Percentiles rank a stretch among this genome's conserved stretches.
phyloP scores from a whole-genome alignment of 75 land plant genomes.

The Cunninghamia lanceolata region DNA sequence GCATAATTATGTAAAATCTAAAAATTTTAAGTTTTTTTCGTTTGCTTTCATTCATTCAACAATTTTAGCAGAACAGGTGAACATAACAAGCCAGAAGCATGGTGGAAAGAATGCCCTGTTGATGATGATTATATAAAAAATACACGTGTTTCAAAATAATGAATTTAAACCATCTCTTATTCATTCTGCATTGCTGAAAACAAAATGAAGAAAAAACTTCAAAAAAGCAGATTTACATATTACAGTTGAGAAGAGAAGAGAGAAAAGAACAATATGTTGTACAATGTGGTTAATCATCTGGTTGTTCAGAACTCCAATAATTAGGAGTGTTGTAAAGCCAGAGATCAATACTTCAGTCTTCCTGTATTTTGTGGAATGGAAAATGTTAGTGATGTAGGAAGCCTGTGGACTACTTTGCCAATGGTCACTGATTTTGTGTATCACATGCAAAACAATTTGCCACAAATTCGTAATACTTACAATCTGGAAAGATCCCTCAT shows the following conservation, averaged over 20 bases:
- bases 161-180: conserved; percentile 2
- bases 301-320: neutral
- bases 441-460: neutral
- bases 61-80: neutral
- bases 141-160: neutral
- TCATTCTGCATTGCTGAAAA: conserved; percentile 1
- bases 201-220: conserved; percentile 5
- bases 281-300: neutral
- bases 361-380: neutral
- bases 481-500: neutral
- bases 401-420: neutral
- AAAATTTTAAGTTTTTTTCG: neutral
- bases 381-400: neutral
- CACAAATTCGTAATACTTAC: neutral
- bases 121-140: conserved; percentile 3
- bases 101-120: conserved; percentile 3
- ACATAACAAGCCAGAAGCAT: neutral
- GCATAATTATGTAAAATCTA: neutral
- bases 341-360: neutral
- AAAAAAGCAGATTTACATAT: neutral
- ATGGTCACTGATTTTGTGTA: neutral
- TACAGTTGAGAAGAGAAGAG: neutral
- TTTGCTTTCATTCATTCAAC: neutral
- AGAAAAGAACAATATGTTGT: neutral
- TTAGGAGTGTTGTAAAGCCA: neutral